Conservation (phyloP, 2,329 filamentous ascomycete species). For the Hymenoscyphus repandus region DNA sequence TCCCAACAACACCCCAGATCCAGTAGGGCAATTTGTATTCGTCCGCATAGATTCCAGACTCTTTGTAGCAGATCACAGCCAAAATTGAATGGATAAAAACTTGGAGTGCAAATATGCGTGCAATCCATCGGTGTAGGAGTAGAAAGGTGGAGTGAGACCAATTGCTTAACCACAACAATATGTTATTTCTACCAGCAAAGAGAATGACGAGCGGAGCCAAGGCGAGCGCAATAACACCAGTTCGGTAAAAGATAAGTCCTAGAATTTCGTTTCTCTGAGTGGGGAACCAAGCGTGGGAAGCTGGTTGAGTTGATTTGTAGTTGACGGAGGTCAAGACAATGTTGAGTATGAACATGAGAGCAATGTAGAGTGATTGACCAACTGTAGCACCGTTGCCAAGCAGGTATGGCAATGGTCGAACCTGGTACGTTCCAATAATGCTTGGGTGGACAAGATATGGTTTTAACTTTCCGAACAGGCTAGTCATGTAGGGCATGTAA, state of each 20-base stretch:
- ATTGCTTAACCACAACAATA: constrained; percentile 16
- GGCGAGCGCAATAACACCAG: constrained; percentile 14
- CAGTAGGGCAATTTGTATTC: constrained; percentile 34
- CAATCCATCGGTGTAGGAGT: constrained; percentile 45
- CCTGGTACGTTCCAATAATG: constrained; percentile 29
- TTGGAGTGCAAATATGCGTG: constrained; percentile 40
- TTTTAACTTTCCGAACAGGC: constrained; percentile 24
- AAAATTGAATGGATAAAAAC: constrained; percentile 42
- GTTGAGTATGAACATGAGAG: constrained; percentile 38
- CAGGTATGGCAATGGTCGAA: constrained; percentile 31
- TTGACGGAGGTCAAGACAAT: constrained; percentile 43
- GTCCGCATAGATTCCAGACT: constrained; percentile 24
- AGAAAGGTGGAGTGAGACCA: constrained; percentile 46
- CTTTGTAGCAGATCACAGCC: constrained; percentile 33
- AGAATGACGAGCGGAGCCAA: constrained; percentile 17
- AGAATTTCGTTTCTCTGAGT: constrained; percentile 34
- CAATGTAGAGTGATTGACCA: constrained; percentile 35
- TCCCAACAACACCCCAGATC: constrained; percentile 40
- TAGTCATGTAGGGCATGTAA: constrained; percentile 23
- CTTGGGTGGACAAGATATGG: constrained; percentile 33
- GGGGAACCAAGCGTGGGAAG: constrained; percentile 4
- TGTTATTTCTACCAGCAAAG: constrained; percentile 17
- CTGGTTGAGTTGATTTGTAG: background rate
- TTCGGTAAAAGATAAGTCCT: constrained; percentile 15
- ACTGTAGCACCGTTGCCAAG: constrained; percentile 34